Evolutionary conservation across 495 filamentous ascomycete genomes (phyloP).

Genomic region (Xylaria cubensis): DNA sequence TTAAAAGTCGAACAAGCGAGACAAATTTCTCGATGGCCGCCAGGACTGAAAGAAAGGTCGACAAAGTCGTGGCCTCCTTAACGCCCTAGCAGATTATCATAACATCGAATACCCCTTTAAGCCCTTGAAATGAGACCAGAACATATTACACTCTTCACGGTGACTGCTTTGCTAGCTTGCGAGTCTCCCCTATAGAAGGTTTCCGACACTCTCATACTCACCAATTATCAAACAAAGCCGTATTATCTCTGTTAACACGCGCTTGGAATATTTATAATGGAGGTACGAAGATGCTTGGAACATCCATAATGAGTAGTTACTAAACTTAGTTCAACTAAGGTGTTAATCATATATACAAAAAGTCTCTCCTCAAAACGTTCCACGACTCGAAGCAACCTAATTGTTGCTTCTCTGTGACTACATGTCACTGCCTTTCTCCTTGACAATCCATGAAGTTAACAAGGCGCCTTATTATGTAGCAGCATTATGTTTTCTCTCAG

Average conservation of each 20-base stretch:
- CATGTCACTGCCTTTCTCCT: background rate
- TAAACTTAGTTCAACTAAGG: background rate
- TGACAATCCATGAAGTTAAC: background rate
- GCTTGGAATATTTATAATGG: background rate
- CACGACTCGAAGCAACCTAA: background rate
- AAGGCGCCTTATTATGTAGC: background rate
- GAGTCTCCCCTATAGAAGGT: background rate
- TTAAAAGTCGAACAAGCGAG: too few species aligned
- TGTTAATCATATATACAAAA: background rate
- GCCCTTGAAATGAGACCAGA: too few species aligned
- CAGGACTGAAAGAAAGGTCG: too few species aligned
- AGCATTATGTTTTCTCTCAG: background rate
- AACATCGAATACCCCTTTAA: too few species aligned
- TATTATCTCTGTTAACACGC: background rate
- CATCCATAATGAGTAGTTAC: background rate
- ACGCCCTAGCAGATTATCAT: too few species aligned
- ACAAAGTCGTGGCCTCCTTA: too few species aligned
- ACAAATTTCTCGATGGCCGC: too few species aligned
- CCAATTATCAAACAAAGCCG: background rate
- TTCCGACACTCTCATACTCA: background rate
- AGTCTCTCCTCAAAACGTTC: background rate
- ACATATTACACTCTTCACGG: background rate
- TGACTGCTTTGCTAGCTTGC: background rate
- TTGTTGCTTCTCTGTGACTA: background rate
- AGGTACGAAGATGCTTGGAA: background rate